Conservation (phyloP, 805 yeast genomes). For the Zygotorulaspora danielsina region DNA sequence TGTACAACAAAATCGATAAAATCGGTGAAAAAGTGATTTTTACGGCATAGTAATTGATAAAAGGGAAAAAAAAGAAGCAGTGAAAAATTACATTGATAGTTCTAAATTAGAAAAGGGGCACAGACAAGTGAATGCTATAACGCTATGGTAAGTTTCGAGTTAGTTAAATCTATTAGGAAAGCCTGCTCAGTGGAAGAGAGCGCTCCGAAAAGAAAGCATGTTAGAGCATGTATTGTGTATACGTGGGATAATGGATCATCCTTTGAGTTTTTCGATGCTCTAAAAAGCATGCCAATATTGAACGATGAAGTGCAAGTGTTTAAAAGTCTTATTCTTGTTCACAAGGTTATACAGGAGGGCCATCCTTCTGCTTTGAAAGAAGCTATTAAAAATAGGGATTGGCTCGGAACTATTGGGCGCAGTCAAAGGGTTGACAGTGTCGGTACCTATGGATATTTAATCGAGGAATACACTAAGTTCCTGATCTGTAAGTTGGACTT, state of each 20-base stretch:
- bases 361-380: slow-evolving; percentile 79
- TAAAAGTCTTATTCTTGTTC: slow-evolving; percentile 79
- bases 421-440: slow-evolving; percentile 40
- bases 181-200: slow-evolving; percentile 83
- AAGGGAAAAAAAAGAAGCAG: not conserved
- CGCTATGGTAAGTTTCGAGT: slow-evolving; percentile 26
- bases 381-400: slow-evolving; percentile 71
- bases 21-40: not conserved
- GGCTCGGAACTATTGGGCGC: slow-evolving; percentile 70
- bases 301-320: slow-evolving; percentile 75
- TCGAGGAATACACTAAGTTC: slow-evolving; percentile 69
- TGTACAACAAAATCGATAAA: too few relatives aligned
- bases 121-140: not conserved
- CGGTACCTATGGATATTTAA: slow-evolving; percentile 60
- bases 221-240: slow-evolving; percentile 88
- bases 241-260: slow-evolving; percentile 94
- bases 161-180: slow-evolving; percentile 50
- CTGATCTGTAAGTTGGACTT: slow-evolving; percentile 71
- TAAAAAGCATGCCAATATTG: slow-evolving; percentile 75
- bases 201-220: slow-evolving; percentile 95
- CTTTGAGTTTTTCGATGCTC: slow-evolving; percentile 76
- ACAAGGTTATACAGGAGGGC: slow-evolving; percentile 97
- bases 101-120: not conserved
- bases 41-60: not conserved
- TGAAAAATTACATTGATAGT: not conserved